Conservation (phyloP, 2,329 filamentous ascomycete species). For the Akanthomyces muscarius region DNA sequence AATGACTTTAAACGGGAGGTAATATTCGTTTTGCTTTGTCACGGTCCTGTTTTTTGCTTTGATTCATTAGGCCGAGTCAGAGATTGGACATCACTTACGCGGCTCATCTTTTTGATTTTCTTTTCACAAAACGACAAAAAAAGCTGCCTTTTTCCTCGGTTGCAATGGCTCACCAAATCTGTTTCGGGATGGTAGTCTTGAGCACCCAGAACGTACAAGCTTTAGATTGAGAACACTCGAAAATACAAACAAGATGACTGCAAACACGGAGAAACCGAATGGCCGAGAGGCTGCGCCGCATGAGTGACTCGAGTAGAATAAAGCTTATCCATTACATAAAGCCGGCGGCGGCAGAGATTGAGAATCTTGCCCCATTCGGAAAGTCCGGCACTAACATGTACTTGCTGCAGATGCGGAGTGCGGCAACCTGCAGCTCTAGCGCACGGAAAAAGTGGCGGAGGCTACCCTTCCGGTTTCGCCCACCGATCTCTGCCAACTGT, state of each 20-base stretch:
- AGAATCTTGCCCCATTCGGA: conserved; percentile 10
- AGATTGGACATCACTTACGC: background rate
- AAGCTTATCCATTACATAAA: background rate
- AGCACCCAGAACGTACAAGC: conserved; percentile 23
- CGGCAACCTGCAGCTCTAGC: conserved; percentile 16
- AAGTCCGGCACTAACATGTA: conserved; percentile 12
- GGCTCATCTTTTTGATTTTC: background rate
- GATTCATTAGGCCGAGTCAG: background rate
- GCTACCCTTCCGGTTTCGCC: conserved; percentile 17
- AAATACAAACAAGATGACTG: conserved; percentile 19
- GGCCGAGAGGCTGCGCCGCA: background rate
- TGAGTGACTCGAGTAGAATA: background rate
- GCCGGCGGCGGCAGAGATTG: background rate
- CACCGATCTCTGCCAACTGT: background rate
- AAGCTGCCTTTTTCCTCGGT: background rate
- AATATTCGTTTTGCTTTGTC: background rate
- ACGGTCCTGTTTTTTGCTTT: background rate
- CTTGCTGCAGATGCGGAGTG: conserved; percentile 10
- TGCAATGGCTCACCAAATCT: conserved; percentile 11
- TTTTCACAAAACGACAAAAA: background rate
- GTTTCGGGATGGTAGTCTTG: conserved; percentile 20
- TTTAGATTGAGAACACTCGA: conserved; percentile 19
- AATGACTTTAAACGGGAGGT: background rate
- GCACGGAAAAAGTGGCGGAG: conserved; percentile 7
- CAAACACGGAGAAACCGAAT: background rate